Conservation (phyloP, 306 rosid genomes). For the Begonia masoniana region DNA sequence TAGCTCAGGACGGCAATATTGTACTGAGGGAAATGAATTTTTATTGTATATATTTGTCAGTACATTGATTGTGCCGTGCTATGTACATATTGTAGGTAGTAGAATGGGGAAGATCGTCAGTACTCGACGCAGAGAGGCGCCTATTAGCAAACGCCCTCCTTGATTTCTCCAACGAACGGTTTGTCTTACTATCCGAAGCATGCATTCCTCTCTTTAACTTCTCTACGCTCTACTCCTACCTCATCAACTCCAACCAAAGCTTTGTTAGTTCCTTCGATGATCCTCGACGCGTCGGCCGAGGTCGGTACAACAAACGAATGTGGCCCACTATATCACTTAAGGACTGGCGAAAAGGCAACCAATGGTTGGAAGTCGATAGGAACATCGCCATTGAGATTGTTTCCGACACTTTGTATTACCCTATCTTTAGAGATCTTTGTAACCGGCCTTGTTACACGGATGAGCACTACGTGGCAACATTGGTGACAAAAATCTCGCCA, state of each 20-base stretch:
- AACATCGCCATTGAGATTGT: conserved; percentile 17
- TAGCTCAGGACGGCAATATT: too few relatives aligned
- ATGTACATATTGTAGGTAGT: conserved; percentile 13
- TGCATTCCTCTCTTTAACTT: conserved; percentile 36
- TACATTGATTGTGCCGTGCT: too few relatives aligned
- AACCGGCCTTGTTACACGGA: conserved; percentile 27
- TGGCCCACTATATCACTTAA: conserved; percentile 11
- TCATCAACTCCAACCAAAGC: conserved; percentile 22
- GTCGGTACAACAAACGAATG: conserved; percentile 18
- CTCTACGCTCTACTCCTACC: conserved; percentile 23
- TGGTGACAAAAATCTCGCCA: conserved; percentile 12
- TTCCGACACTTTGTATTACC: conserved; percentile 12
- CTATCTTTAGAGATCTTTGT: conserved; percentile 14
- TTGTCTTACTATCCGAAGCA: conserved; percentile 28
- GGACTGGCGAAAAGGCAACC: conserved; percentile 26
- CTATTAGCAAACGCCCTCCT: conserved; percentile 33
- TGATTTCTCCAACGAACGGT: conserved; percentile 35
- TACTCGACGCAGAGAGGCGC: conserved; percentile 30
- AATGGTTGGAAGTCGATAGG: conserved; percentile 23
- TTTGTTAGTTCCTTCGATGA: conserved; percentile 21
- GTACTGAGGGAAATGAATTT: too few relatives aligned
- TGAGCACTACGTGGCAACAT: conserved; percentile 29
- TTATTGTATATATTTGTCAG: too few relatives aligned
- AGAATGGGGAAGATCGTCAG: conserved; percentile 22
- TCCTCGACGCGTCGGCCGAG: conserved; percentile 13